phyloP scores from a whole-genome alignment of 176 grass and related monocot species.

The Ananas comosus region DNA sequence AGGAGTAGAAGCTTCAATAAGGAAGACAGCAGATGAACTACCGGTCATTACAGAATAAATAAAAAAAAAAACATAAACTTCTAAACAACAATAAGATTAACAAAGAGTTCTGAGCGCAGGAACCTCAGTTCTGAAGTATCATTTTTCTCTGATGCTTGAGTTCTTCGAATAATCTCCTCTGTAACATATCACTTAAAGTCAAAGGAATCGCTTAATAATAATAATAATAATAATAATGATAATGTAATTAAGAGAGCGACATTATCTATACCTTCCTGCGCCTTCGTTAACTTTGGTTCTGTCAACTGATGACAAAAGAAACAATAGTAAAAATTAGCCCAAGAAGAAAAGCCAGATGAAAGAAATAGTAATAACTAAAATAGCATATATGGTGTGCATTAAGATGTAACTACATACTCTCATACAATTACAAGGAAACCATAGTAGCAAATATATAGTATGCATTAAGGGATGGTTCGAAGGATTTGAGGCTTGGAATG shows the following conservation, averaged over 20 bases:
- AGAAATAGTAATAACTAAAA: not conserved
- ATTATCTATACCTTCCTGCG: conserved; percentile 63
- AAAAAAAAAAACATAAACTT: not conserved
- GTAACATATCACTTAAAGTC: conserved; percentile 10
- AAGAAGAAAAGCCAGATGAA: not conserved
- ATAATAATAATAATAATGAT: conserved; percentile 11
- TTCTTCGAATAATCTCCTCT: conserved; percentile 66
- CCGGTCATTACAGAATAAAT: not conserved
- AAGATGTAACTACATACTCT: no score
- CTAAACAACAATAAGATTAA: conserved; percentile 16
- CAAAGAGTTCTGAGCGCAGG: conserved; percentile 6
- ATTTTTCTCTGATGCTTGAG: conserved; percentile 68
- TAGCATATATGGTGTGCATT: not conserved
- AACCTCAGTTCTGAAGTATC: conserved; percentile 75
- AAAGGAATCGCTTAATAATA: conserved; percentile 12
- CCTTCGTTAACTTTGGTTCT: conserved; percentile 75
- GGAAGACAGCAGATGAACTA: not conserved
- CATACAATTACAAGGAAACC: no score
- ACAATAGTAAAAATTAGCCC: conserved; percentile 23
- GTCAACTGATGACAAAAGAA: conserved; percentile 47
- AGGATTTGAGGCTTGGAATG: no score
- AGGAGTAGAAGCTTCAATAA: not conserved
- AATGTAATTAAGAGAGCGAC: conserved; percentile 10
- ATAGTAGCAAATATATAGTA: no score
- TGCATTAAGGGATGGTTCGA: no score